These are phyloP conservation scores for Coemansia sp. DNA, from an alignment of 192 early-diverging fungal species.

Conservation along the genomic window DNA sequence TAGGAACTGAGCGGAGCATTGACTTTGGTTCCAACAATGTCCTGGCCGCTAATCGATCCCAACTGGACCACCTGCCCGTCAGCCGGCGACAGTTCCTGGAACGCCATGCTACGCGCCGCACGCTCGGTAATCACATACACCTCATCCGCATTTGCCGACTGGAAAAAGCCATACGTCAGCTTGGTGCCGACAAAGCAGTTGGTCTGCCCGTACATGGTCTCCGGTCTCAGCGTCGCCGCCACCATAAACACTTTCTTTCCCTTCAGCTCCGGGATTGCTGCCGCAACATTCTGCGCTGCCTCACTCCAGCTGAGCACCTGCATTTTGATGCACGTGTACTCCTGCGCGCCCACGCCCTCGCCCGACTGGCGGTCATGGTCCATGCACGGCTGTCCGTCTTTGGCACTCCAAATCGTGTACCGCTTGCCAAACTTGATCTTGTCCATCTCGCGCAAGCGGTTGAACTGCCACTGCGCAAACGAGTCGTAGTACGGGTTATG, in stretches of 20 bases:
- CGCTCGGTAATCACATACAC: slow-evolving; percentile 91
- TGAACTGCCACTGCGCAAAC: slow-evolving; percentile 98
- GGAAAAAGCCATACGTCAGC: slow-evolving; percentile 87
- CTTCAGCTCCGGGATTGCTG: slow-evolving; percentile 57
- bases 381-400: slow-evolving; percentile 98
- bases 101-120: slow-evolving; percentile 96
- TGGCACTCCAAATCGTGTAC: slow-evolving; percentile 93
- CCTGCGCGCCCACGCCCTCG: slow-evolving; percentile 91
- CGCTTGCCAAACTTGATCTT: slow-evolving; percentile 96
- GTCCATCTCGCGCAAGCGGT: slow-evolving; percentile 69
- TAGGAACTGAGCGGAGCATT: slow-evolving; percentile 83
- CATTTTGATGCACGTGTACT: slow-evolving; percentile 97
- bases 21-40: slow-evolving; percentile 86
- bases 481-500: slow-evolving; percentile 97
- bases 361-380: slow-evolving; percentile 95
- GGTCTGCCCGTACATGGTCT: slow-evolving; percentile 99
- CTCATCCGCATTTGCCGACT: slow-evolving; percentile 68
- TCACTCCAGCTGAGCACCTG: slow-evolving; percentile 70
- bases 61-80: slow-evolving; percentile 70
- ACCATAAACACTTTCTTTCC: slow-evolving; percentile 85
- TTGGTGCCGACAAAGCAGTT: slow-evolving; percentile 95
- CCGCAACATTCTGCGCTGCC: slow-evolving; percentile 47
- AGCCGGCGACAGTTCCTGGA: slow-evolving; percentile 77
- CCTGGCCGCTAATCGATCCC: slow-evolving; percentile 71
- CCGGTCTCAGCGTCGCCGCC: slow-evolving; percentile 94